These are phyloP conservation scores for Candida qinlingensis DNA, from an alignment of 805 yeast genomes.

Conservation along the genomic window DNA sequence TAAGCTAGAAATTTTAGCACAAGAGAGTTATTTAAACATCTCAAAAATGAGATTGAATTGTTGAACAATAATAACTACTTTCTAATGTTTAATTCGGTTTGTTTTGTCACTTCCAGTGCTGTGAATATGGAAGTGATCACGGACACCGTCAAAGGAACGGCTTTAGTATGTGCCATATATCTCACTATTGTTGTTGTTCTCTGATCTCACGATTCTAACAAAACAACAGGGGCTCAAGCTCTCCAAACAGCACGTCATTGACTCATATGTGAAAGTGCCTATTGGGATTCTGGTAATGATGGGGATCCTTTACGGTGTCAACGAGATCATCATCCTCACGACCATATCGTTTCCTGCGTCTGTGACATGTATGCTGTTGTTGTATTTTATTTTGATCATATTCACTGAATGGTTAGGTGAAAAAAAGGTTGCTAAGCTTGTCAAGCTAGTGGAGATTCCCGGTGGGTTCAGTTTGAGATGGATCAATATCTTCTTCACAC, in stretches of 20 bases:
- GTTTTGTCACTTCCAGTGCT: too few relatives aligned
- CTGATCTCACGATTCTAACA: background rate
- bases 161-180: too few relatives aligned
- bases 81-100: too few relatives aligned
- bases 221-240: constrained; percentile 14
- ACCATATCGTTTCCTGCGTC: constrained; percentile 59
- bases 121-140: too few relatives aligned
- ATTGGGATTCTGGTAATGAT: constrained; percentile 20
- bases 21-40: too few relatives aligned
- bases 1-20: too few relatives aligned
- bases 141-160: too few relatives aligned
- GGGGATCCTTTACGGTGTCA: constrained; percentile 21
- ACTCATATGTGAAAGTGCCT: constrained; percentile 21
- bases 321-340: constrained; percentile 21
- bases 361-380: constrained; percentile 62
- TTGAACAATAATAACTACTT: too few relatives aligned
- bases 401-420: constrained; percentile 35
- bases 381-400: constrained; percentile 41
- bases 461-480: constrained; percentile 66
- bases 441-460: constrained; percentile 46
- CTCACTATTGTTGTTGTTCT: too few relatives aligned
- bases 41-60: too few relatives aligned
- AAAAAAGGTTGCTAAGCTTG: constrained; percentile 20
- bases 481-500: constrained; percentile 77
- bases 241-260: constrained; percentile 17